Percentiles rank a stretch among this genome's conserved stretches.
Evolutionary conservation across 176 grass and related monocot species (phyloP).

Genomic region (Tillandsia fasciculata): DNA sequence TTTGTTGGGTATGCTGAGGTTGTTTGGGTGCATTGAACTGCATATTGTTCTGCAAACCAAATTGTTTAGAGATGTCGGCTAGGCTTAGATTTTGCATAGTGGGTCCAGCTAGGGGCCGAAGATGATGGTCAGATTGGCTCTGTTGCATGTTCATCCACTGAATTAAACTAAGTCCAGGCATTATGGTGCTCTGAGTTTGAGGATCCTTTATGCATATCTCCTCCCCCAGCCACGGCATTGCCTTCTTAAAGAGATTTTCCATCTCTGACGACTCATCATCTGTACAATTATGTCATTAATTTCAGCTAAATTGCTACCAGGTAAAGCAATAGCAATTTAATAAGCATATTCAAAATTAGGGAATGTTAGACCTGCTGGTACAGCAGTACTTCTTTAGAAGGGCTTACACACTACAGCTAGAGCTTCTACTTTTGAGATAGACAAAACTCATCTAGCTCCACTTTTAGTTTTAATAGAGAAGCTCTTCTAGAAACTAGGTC

Average conservation of each 20-base stretch:
- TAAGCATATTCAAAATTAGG: too few species aligned
- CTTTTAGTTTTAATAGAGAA: too few species aligned
- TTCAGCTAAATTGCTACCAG: constrained; percentile 16
- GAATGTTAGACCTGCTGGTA: too few species aligned
- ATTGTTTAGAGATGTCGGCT: constrained; percentile 64
- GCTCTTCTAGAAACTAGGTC: too few species aligned
- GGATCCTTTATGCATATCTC: constrained; percentile 86
- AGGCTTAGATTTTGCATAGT: constrained; percentile 63
- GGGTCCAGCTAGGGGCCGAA: constrained; percentile 62
- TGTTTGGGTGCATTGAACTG: constrained; percentile 58
- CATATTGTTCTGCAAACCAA: constrained; percentile 56
- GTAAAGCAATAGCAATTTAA: neutral
- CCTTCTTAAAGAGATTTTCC: constrained; percentile 84
- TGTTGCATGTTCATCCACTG: constrained; percentile 99
- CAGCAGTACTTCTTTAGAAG: too few species aligned
- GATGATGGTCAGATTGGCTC: constrained; percentile 72
- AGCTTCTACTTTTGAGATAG: too few species aligned
- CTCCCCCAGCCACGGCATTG: constrained; percentile 98
- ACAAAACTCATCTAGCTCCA: too few species aligned
- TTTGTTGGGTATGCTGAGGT: constrained; percentile 60
- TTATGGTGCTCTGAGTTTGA: constrained; percentile 64
- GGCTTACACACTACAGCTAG: too few species aligned
- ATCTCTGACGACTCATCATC: constrained; percentile 85
- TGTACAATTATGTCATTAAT: constrained; percentile 22
- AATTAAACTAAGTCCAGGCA: constrained; percentile 81